Evolutionary conservation across 495 filamentous ascomycete genomes (phyloP), one percentile per base, ranked within the genome.

Genomic region (Cairneyella variabilis): DNA sequence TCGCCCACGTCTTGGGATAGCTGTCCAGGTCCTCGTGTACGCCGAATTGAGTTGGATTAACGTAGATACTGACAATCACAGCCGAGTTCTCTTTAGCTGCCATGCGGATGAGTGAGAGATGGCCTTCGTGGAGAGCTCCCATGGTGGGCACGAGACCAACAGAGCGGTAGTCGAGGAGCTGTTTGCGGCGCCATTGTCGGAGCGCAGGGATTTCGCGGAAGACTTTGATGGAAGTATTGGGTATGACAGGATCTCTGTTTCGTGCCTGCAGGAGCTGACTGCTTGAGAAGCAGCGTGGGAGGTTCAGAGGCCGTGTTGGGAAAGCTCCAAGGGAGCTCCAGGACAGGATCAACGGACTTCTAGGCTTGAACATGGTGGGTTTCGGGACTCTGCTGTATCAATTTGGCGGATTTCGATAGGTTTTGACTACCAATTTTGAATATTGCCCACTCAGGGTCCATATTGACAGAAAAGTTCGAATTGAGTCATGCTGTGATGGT

Each of bases 11-110:
- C n/a, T 88, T 83, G 0, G 93, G 93, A 64, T 98, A 98, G 52
- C 78, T 87, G 27, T 75, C 79, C 9, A 98, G 73, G 61, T 98
- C 93, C 65, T 98, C 93, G 47, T 82, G 83, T 11, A 91, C 75
- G 4, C 91, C 92, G 65, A 98, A 98, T 72, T 97, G 93, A 1
- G 95, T 92, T 6, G 93, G 93, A 65, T 98, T 98, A 61, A 98
- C 89, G 64, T 88, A 98, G 63, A 97, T 85, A 64, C 83, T 86
- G 37, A 97, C 88, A 50, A 96, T 83, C 44, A 97, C 84, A 57
- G 86, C 77, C 53, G 86, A 83, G 69, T 91, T 93, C 64, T 95
- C 89, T 49, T 75, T 68, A 0, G 91, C 95, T 5, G 93, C 93
- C 58, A 84, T 77, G 27, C 91, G 90, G 62, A 96, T 88, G 6